Conservation (phyloP, 2,329 filamentous ascomycete genomes). For the Gaeumannomyces tritici region DNA sequence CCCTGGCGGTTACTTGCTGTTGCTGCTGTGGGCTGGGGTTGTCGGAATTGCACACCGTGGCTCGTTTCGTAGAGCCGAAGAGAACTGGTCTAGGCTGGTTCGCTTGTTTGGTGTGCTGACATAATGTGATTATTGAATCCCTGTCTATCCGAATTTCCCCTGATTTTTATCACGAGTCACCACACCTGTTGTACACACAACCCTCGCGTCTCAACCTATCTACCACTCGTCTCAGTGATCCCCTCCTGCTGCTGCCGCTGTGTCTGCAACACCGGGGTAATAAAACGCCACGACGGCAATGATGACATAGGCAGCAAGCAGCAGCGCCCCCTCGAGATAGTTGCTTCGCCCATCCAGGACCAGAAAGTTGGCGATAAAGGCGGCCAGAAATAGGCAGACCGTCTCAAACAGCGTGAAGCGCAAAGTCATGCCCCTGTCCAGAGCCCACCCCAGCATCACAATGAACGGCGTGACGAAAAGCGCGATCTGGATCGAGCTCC, state of each 20-base stretch:
- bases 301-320: slow-evolving; percentile 59
- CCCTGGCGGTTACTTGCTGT: not conserved
- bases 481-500: slow-evolving; percentile 63
- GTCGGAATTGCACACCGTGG: not conserved
- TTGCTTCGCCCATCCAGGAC: slow-evolving; percentile 80
- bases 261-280: slow-evolving; percentile 35
- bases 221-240: slow-evolving; percentile 17
- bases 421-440: slow-evolving; percentile 61
- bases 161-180: too few relatives aligned
- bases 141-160: too few relatives aligned
- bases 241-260: slow-evolving; percentile 25
- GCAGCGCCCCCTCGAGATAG: slow-evolving; percentile 69
- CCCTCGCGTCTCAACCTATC: not conserved
- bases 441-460: slow-evolving; percentile 62
- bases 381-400: slow-evolving; percentile 72
- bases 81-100: not conserved
- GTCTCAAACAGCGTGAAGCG: slow-evolving; percentile 89
- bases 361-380: slow-evolving; percentile 81
- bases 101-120: not conserved
- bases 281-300: slow-evolving; percentile 59
- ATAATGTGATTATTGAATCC: not conserved
- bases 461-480: slow-evolving; percentile 62
- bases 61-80: not conserved
- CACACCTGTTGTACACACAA: too few relatives aligned
- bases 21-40: not conserved